Base-by-base conservation (phyloP, 148 eudicot genomes). In the Euryodendron excelsum region DNA sequence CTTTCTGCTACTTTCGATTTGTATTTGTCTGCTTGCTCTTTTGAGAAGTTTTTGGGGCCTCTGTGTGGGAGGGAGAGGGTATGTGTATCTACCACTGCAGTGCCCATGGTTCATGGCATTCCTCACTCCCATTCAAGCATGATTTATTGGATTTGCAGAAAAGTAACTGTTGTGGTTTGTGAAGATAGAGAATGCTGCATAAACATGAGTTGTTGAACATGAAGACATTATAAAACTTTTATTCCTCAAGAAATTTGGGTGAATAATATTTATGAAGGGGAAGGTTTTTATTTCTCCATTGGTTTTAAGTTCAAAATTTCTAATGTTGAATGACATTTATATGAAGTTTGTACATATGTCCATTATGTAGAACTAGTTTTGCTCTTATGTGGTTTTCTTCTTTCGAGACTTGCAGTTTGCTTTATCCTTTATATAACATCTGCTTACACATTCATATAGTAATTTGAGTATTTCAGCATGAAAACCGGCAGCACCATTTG, bases 1-100 rank as follows among this genome's bases (percentile, higher is more conserved):
- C 86, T 84, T 84, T 87, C 70, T 78, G 69, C 80, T 63, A 30
- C 23, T 69, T 37, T 62, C 48, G 27, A 71, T 76, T 78, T 52
- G 72, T 78, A 56, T 77, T 44, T 34, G 61, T 72, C 84, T 78
- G 50, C 55, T 27, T 67, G 47, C 58, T 77, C 86, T 73, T 75
- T 68, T 58, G 56, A 65, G 80, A 87, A 73, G 81, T 79, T 77
- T 83, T 84, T 79, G 45, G 75, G 76, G 69, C 77, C 64, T 71
- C 82, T 75, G 81, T 81, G 81, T 82, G 85, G 75, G 64, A 17
- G 68, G 58, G 62, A 23, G 1, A 77, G 61, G 75, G 73, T 82
- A 23, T 72, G 63, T 33, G 27, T 66, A 34, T 66, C 36, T 50
- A 33, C 63, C 23, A 65, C 45, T 50, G 50, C 20, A 48, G 39